These are phyloP conservation scores for Stachybotrys echinatus DNA, from an alignment of 2,329 filamentous ascomycete genomes.

Conservation along the genomic window DNA sequence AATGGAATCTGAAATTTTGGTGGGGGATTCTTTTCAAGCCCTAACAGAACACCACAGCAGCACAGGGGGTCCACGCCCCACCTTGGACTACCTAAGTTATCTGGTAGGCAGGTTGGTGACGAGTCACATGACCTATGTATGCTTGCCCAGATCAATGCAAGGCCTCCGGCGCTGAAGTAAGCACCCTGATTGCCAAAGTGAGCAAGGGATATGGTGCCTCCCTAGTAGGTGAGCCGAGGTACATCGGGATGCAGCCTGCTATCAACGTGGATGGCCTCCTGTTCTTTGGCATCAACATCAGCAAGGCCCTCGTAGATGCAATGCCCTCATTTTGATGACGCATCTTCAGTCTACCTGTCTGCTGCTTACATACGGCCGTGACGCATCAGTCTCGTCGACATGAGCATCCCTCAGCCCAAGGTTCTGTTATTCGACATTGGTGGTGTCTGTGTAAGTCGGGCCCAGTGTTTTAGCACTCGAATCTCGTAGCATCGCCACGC, in stretches of 20 bases:
- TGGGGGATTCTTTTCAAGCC: conserved; percentile 36
- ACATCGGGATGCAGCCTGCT: neutral
- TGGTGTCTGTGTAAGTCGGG: conserved; percentile 80
- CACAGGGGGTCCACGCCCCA: conserved; percentile 13
- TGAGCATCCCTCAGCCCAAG: conserved; percentile 41
- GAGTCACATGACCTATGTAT: conserved; percentile 24
- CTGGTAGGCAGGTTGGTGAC: conserved; percentile 30
- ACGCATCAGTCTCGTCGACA: neutral
- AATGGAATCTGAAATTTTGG: conserved; percentile 23
- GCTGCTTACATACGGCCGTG: neutral
- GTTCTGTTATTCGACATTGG: conserved; percentile 92
- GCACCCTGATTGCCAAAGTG: neutral
- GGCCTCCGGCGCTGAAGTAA: neutral
- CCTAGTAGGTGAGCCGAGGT: neutral
- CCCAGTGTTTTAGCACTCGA: neutral
- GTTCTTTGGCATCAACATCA: neutral
- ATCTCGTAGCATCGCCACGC: no score
- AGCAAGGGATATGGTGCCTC: no score
- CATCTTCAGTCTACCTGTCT: neutral
- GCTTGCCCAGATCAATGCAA: neutral
- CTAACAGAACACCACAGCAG: conserved; percentile 23
- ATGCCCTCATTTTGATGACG: neutral
- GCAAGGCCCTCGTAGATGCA: neutral
- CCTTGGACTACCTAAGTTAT: conserved; percentile 1
- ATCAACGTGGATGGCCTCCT: neutral